Evolutionary conservation across 2,329 filamentous ascomycete genomes (phyloP).

Genomic region (Nigrospora oryzae): DNA sequence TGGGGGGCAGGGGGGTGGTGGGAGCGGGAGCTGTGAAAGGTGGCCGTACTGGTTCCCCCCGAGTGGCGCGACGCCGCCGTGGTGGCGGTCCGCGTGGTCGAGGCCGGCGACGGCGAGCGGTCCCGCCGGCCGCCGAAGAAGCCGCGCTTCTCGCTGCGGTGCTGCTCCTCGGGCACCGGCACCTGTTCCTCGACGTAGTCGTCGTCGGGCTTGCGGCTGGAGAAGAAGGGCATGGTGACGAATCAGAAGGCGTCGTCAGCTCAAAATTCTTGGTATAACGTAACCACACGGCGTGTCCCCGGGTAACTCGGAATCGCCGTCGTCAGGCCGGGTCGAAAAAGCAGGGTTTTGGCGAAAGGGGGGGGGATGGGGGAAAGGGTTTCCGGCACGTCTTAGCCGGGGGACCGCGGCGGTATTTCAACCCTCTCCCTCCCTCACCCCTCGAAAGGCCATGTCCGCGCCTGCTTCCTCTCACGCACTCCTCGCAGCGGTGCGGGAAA

Average conservation of each 20-base stretch:
- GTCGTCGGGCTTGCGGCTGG: conserved; percentile 18
- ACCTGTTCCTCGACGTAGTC: conserved; percentile 32
- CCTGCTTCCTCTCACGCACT: no score
- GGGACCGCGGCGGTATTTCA: no score
- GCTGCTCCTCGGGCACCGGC: conserved; percentile 33
- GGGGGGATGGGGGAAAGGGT: no score
- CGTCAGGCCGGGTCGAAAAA: no score
- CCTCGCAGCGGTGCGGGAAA: no score
- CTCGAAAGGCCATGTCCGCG: no score
- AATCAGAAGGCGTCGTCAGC: background rate
- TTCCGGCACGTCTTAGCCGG: no score
- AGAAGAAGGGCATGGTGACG: conserved; percentile 21
- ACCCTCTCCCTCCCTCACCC: no score
- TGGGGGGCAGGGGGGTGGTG: background rate
- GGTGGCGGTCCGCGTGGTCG: conserved; percentile 11
- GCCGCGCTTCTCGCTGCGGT: conserved; percentile 20
- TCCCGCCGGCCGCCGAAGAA: conserved; percentile 27
- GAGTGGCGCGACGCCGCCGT: conserved; percentile 14
- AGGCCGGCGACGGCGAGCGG: conserved; percentile 19
- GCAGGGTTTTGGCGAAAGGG: no score
- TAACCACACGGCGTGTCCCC: no score
- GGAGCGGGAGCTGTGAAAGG: background rate
- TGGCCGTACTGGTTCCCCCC: conserved; percentile 7
- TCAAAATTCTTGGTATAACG: no score
- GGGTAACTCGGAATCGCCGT: no score